Percentiles rank a stretch among this genome's conserved stretches.
Conservation (phyloP, 2,329 filamentous ascomycete species). For the Aspergillus tamarii region DNA sequence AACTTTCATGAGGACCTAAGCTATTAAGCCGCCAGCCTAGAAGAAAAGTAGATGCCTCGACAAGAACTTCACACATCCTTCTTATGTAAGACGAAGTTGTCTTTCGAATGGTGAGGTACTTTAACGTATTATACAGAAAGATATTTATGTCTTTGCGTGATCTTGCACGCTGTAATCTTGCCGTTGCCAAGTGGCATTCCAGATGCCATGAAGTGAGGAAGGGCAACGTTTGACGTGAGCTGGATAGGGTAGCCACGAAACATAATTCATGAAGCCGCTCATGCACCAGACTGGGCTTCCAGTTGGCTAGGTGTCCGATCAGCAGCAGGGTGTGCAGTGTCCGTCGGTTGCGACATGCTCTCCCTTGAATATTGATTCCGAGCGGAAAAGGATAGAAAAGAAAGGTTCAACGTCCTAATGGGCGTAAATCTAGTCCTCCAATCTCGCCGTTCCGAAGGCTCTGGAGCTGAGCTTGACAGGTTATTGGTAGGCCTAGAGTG, state of each 20-base stretch:
- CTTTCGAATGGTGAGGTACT: background rate
- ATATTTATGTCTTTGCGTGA: background rate
- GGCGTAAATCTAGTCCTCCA: background rate
- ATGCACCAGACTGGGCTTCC: constrained; percentile 20
- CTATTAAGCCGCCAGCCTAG: background rate
- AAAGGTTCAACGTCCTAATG: background rate
- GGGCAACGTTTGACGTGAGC: background rate
- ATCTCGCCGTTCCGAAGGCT: background rate
- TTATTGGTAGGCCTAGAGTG: background rate
- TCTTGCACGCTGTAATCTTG: constrained; percentile 8
- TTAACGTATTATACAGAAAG: constrained; percentile 11
- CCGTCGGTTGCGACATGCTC: background rate
- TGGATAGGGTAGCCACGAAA: background rate
- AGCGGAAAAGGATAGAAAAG: background rate
- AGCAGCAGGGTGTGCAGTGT: background rate
- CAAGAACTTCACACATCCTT: background rate
- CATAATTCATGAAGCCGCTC: background rate
- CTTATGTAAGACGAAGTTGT: background rate
- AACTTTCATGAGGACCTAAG: background rate
- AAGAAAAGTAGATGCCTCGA: background rate
- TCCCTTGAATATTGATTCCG: background rate
- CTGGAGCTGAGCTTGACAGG: background rate
- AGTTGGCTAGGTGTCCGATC: constrained; percentile 22
- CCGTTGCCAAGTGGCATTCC: constrained; percentile 2
- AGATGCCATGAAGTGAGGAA: background rate